Percentiles rank a stretch among this genome's conserved stretches.
Evolutionary conservation across 371 early-diverging fungal species (phyloP).

Genomic region (Syncephalastrum sp.): DNA sequence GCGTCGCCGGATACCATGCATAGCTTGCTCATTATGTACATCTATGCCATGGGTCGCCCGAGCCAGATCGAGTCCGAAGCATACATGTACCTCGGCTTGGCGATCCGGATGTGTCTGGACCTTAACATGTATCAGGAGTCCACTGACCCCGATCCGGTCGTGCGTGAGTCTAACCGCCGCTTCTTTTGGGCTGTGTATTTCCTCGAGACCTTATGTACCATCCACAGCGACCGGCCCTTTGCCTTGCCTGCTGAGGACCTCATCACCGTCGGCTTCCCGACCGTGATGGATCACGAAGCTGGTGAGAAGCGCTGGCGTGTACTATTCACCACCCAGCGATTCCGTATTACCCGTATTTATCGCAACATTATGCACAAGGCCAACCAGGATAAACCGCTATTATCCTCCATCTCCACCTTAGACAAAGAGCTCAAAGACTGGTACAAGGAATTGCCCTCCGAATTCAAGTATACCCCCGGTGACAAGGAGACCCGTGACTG

Average conservation of each 20-base stretch:
- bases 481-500: slow-evolving; percentile 16
- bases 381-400: slow-evolving; percentile 14
- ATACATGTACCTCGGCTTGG: slow-evolving; percentile 46
- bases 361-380: slow-evolving; percentile 22
- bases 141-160: slow-evolving; percentile 6
- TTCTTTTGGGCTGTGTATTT: slow-evolving; percentile 42
- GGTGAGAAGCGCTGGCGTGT: slow-evolving; percentile 25
- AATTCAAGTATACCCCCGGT: slow-evolving; percentile 21
- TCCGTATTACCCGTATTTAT: slow-evolving; percentile 25
- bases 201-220: slow-evolving; percentile 31
- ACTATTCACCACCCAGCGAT: slow-evolving; percentile 23
- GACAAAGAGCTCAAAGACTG: slow-evolving; percentile 24
- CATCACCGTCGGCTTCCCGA: slow-evolving; percentile 15
- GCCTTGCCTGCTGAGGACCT: slow-evolving; percentile 20
- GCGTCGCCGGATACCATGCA: slow-evolving; percentile 41
- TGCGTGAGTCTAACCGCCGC: slow-evolving; percentile 29
- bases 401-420: slow-evolving; percentile 22
- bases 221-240: slow-evolving; percentile 27
- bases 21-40: slow-evolving; percentile 45
- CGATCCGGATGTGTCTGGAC: slow-evolving; percentile 49
- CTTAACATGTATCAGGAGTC: slow-evolving; percentile 25
- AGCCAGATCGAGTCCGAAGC: slow-evolving; percentile 38
- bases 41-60: slow-evolving; percentile 42
- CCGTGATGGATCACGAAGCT: slow-evolving; percentile 19
- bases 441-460: slow-evolving; percentile 18